phyloP scores from a whole-genome alignment of 768 basidiomycete species.

The Termitomyces sp. region DNA sequence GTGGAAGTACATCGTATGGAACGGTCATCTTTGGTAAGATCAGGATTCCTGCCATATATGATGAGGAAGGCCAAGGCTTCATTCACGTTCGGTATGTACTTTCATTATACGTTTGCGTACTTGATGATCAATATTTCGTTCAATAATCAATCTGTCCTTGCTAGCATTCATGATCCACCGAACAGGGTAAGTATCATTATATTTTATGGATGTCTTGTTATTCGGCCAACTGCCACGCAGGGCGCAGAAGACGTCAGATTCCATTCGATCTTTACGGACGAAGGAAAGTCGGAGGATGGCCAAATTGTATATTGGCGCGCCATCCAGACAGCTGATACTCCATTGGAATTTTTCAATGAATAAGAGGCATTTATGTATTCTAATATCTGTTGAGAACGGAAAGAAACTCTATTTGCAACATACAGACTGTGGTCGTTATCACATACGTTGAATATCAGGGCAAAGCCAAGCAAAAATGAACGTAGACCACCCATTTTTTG shows the following conservation, averaged over 20 bases:
- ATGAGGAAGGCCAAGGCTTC: conserved; percentile 60
- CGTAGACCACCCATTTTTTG: neutral
- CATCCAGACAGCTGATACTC: conserved; percentile 55
- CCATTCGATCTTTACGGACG: conserved; percentile 69
- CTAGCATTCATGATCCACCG: conserved; percentile 75
- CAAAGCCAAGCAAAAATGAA: neutral
- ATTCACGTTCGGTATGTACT: conserved; percentile 62
- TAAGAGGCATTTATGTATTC: conserved; percentile 23
- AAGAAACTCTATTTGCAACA: neutral
- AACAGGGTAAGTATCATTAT: conserved; percentile 45
- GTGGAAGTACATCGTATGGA: conserved; percentile 60
- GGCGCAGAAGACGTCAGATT: conserved; percentile 63
- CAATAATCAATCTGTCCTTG: conserved; percentile 3
- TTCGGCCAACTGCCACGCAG: conserved; percentile 28
- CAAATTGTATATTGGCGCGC: conserved; percentile 48
- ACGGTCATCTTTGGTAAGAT: conserved; percentile 76
- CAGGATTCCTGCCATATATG: conserved; percentile 61
- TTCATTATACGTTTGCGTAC: conserved; percentile 3
- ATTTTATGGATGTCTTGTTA: neutral
- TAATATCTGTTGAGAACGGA: neutral
- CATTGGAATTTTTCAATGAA: conserved; percentile 71
- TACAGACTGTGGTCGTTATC: too few species aligned
- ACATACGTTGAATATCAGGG: neutral
- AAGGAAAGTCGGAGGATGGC: conserved; percentile 41
- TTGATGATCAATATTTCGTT: conserved; percentile 1